Evolutionary conservation across 1,139 yeast genomes (phyloP).

Genomic region (Kodamaea suecica): DNA sequence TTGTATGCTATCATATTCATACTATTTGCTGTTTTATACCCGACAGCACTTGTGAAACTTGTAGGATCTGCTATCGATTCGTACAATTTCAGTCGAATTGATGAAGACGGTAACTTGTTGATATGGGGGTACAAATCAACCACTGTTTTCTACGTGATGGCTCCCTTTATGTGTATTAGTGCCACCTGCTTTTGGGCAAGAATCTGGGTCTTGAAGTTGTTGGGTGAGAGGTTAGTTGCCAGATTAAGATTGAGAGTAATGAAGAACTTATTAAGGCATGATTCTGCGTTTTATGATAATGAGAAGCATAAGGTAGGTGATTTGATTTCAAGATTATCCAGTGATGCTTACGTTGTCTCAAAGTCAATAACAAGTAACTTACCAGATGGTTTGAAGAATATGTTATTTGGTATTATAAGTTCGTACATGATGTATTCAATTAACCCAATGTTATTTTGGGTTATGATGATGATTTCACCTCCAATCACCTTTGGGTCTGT

Average conservation of each 20-base stretch:
- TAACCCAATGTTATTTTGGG: slow-evolving; percentile 45
- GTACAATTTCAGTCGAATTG: slow-evolving; percentile 34
- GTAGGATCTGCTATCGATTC: slow-evolving; percentile 51
- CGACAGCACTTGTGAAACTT: slow-evolving; percentile 44
- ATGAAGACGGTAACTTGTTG: slow-evolving; percentile 39
- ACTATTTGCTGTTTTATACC: slow-evolving; percentile 46
- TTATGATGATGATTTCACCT: slow-evolving; percentile 51
- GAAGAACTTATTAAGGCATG: slow-evolving; percentile 51
- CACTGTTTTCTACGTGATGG: slow-evolving; percentile 42
- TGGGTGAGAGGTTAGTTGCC: slow-evolving; percentile 37
- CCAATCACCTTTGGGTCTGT: slow-evolving; percentile 52
- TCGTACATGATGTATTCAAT: slow-evolving; percentile 49
- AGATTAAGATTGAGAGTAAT: slow-evolving; percentile 47
- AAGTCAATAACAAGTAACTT: slow-evolving; percentile 44
- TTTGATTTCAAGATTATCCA: slow-evolving; percentile 49
- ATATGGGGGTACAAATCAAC: slow-evolving; percentile 48
- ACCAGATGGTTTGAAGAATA: slow-evolving; percentile 50
- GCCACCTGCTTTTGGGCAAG: slow-evolving; percentile 51
- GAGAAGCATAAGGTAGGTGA: slow-evolving; percentile 58
- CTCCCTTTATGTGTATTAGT: slow-evolving; percentile 44
- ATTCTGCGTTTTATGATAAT: slow-evolving; percentile 48
- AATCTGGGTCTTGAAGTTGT: slow-evolving; percentile 44
- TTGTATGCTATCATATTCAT: slow-evolving; percentile 42
- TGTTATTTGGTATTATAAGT: slow-evolving; percentile 42
- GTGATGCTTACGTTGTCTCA: slow-evolving; percentile 53